Conservation (phyloP, 2,329 filamentous ascomycete genomes). For the Calonectria pseudoturangicola region DNA sequence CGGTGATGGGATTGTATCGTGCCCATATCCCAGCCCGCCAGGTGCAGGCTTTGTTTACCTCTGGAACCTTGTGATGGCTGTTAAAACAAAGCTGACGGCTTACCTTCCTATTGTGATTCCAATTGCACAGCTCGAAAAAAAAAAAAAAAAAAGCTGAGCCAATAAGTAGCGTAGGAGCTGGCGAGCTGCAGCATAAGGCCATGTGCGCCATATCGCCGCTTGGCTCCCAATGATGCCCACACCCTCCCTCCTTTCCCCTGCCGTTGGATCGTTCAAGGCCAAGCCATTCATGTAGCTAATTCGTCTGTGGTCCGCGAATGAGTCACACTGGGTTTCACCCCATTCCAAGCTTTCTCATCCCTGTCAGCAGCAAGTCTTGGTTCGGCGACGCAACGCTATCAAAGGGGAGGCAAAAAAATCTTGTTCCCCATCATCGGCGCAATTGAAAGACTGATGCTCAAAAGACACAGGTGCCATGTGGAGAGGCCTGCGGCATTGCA, state of each 20-base stretch:
- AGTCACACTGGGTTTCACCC: conserved; percentile 56
- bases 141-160: conserved; percentile 16
- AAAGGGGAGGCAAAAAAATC: conserved; percentile 40
- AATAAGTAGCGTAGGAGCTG: conserved; percentile 38
- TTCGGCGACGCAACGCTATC: conserved; percentile 44
- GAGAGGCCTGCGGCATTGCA: conserved; percentile 31
- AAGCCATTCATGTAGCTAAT: conserved; percentile 47
- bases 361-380: conserved; percentile 50
- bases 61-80: conserved; percentile 27
- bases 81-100: conserved; percentile 1
- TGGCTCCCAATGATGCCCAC: conserved; percentile 29
- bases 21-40: conserved; percentile 11
- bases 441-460: conserved; percentile 43
- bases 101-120: conserved; percentile 15
- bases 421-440: conserved; percentile 43
- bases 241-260: conserved; percentile 30
- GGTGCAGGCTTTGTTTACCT: conserved; percentile 16
- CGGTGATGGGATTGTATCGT: conserved; percentile 30
- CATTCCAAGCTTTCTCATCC: conserved; percentile 52
- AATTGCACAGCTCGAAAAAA: conserved; percentile 29
- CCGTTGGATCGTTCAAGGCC: conserved; percentile 40
- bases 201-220: conserved; percentile 35
- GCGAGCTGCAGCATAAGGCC: conserved; percentile 41
- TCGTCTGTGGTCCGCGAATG: conserved; percentile 51
- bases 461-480: conserved; percentile 16